Conservation (phyloP, 2,329 filamentous ascomycete species). For the Alternaria burnsii region DNA sequence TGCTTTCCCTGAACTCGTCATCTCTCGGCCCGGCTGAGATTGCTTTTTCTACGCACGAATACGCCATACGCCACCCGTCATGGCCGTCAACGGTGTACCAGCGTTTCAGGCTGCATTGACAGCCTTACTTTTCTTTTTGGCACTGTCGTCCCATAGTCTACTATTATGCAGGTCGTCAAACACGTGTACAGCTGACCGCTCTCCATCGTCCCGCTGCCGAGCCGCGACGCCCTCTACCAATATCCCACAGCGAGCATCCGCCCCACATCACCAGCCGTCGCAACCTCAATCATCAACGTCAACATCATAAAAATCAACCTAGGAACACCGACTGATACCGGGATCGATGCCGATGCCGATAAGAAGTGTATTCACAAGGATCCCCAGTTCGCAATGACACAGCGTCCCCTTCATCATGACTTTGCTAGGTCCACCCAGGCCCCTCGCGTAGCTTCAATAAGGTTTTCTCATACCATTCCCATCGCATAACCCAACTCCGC, state of each 20-base stretch:
- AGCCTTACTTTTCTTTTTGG: constrained; percentile 1
- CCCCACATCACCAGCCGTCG: not conserved
- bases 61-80: not conserved
- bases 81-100: not conserved
- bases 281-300: not conserved
- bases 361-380: not conserved
- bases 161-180: not conserved
- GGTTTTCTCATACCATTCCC: constrained; percentile 1
- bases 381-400: constrained; percentile 4
- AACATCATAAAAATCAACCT: not conserved
- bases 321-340: not conserved
- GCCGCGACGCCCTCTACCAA: not conserved
- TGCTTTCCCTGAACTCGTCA: constrained; percentile 3
- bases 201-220: not conserved
- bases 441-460: not conserved
- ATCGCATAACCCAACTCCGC: not conserved
- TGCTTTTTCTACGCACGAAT: not conserved
- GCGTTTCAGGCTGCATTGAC: not conserved
- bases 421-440: not conserved
- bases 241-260: not conserved
- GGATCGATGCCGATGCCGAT: constrained; percentile 1
- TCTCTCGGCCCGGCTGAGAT: not conserved
- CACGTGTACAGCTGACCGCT: constrained; percentile 4
- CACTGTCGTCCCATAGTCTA: not conserved
- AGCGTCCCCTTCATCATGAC: not conserved